phyloP scores from a whole-genome alignment of 179 eudicot species.

The Gypsophila paniculata region DNA sequence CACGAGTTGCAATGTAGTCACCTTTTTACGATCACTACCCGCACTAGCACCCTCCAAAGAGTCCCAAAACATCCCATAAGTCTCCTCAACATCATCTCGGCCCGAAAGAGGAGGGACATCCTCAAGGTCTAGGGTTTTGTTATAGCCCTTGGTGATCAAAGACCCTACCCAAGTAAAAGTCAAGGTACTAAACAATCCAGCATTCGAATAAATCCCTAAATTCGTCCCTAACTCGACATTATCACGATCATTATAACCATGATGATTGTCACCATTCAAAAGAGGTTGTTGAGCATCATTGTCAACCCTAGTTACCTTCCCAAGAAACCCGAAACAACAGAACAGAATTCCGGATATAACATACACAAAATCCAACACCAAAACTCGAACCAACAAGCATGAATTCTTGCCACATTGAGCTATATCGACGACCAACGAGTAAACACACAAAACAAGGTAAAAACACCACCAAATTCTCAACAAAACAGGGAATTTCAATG shows the following conservation, averaged over 20 bases:
- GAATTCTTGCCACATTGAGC: constrained; percentile 21
- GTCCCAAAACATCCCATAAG: constrained; percentile 38
- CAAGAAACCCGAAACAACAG: constrained; percentile 41
- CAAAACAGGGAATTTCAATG: constrained; percentile 43
- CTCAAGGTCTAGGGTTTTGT: constrained; percentile 59
- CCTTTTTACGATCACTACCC: constrained; percentile 24
- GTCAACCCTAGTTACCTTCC: constrained; percentile 26
- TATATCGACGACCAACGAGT: constrained; percentile 43
- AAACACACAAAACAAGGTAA: constrained; percentile 48
- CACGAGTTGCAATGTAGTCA: constrained; percentile 53
- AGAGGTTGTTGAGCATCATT: constrained; percentile 50
- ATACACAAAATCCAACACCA: constrained; percentile 53
- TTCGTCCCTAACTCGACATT: constrained; percentile 16
- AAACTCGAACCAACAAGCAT: constrained; percentile 26
- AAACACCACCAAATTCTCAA: constrained; percentile 63
- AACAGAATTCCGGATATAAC: constrained; percentile 37
- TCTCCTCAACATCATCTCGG: constrained; percentile 49
- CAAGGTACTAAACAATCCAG: constrained; percentile 50
- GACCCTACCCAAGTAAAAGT: constrained; percentile 72
- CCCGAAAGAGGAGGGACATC: constrained; percentile 67
- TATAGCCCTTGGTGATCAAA: constrained; percentile 51
- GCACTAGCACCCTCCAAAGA: constrained; percentile 33
- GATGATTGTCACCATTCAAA: constrained; percentile 44
- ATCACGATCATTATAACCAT: background rate
- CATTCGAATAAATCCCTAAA: constrained; percentile 44